A percentile compares a stretch with the other conserved stretches of the same genome.
Conservation (phyloP, 1,139 yeast species). For the Debaryomycetaceae sp. region DNA sequence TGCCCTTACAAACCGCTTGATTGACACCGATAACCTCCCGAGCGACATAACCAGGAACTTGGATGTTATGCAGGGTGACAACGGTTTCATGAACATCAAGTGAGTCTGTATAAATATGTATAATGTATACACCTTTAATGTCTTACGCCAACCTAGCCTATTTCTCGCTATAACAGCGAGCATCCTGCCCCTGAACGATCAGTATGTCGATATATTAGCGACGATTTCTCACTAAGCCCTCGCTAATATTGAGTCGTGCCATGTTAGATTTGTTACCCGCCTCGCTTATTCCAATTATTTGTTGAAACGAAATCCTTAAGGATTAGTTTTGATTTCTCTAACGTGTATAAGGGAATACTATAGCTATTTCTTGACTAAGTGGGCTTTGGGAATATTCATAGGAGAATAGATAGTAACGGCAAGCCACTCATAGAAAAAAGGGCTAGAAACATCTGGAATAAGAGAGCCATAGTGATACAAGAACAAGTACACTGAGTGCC, state of each 20-base stretch:
- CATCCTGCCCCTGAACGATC: background rate
- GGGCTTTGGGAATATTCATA: background rate
- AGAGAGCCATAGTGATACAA: background rate
- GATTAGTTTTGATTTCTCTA: background rate
- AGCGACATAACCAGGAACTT: slow-evolving; percentile 50
- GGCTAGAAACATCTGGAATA: background rate
- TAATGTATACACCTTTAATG: background rate
- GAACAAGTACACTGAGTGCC: background rate
- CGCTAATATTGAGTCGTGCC: slow-evolving; percentile 2
- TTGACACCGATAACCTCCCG: slow-evolving; percentile 54
- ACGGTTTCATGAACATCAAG: slow-evolving; percentile 33
- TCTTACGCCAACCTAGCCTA: background rate
- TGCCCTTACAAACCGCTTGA: slow-evolving; percentile 38
- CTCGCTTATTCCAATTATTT: slow-evolving; percentile 1
- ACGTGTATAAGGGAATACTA: background rate
- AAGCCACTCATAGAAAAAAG: background rate
- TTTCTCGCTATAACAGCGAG: background rate
- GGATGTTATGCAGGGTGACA: slow-evolving; percentile 48
- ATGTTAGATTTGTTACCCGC: slow-evolving; percentile 2
- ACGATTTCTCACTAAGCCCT: background rate
- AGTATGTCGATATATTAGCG: background rate
- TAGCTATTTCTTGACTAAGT: background rate
- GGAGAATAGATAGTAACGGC: too few relatives aligned
- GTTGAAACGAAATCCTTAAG: slow-evolving; percentile 3
- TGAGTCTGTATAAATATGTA: slow-evolving; percentile 4